phyloP scores from a whole-genome alignment of 2,329 filamentous ascomycete genomes.

The Sporothrix brunneoviolacea region DNA sequence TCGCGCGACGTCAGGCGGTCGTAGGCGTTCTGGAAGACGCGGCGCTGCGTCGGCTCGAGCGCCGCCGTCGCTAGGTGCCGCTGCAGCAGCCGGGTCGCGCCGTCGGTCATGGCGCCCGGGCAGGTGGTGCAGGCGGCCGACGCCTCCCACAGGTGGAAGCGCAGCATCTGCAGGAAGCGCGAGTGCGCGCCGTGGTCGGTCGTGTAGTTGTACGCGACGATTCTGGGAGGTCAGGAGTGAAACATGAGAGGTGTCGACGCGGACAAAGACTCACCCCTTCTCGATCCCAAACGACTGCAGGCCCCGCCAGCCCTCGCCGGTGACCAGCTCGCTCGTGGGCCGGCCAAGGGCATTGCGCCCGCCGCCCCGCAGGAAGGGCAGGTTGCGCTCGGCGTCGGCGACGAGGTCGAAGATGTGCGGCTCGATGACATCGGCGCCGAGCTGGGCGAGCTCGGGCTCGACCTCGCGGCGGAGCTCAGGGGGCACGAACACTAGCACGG shows the following conservation, averaged over 20 bases:
- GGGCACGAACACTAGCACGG: conserved; percentile 42
- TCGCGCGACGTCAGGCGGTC: conserved; percentile 48
- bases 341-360: conserved; percentile 57
- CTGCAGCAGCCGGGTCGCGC: conserved; percentile 47
- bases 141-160: conserved; percentile 51
- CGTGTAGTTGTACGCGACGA: conserved; percentile 56
- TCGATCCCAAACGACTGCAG: conserved; percentile 53
- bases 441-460: conserved; percentile 36
- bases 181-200: conserved; percentile 42
- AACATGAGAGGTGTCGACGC: neutral
- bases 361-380: conserved; percentile 51
- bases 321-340: conserved; percentile 52
- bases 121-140: conserved; percentile 57
- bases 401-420: conserved; percentile 50
- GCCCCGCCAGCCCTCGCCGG: conserved; percentile 59
- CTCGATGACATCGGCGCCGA: conserved; percentile 48
- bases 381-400: conserved; percentile 58
- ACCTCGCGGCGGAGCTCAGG: conserved; percentile 31
- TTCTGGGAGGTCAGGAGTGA: conserved; percentile 24
- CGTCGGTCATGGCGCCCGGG: conserved; percentile 61
- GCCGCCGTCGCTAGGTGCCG: conserved; percentile 31
- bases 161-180: conserved; percentile 53
- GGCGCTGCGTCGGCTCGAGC: conserved; percentile 26
- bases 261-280: conserved; percentile 44
- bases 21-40: conserved; percentile 47